phyloP scores from a whole-genome alignment of 331 rosid species.

The Malus hybrid region DNA sequence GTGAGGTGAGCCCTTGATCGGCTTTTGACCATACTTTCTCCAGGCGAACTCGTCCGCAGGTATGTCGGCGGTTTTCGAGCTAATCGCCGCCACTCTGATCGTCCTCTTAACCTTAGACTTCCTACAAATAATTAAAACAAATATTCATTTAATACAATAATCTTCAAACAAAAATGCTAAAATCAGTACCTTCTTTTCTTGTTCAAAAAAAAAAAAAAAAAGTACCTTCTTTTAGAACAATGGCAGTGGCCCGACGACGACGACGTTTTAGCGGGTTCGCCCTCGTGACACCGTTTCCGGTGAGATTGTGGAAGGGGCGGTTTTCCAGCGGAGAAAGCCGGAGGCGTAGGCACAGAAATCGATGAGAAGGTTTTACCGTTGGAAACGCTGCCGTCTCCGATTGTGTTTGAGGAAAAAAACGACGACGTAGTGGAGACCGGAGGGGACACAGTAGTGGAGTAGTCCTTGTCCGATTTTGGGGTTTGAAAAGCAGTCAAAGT shows the following conservation, averaged over 20 bases:
- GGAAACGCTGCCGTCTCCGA: conserved; percentile 73
- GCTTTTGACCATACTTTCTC: conserved; percentile 93
- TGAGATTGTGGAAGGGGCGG: conserved; percentile 66
- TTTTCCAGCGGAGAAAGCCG: conserved; percentile 29
- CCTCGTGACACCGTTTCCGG: conserved; percentile 50
- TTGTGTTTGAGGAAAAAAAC: conserved; percentile 52
- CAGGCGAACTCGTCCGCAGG: conserved; percentile 74
- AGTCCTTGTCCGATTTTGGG: conserved; percentile 7
- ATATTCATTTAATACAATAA: neutral
- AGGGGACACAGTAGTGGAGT: conserved; percentile 26
- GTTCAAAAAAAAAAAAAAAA: too few species aligned
- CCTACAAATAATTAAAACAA: conserved; percentile 13
- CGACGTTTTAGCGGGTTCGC: conserved; percentile 19
- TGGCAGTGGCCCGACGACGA: conserved; percentile 50
- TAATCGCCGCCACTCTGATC: conserved; percentile 59
- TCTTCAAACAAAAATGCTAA: neutral
- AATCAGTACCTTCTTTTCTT: too few species aligned
- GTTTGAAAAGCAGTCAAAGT: conserved; percentile 8
- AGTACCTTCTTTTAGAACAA: conserved; percentile 77
- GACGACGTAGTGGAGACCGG: conserved; percentile 61
- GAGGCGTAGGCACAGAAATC: conserved; percentile 17
- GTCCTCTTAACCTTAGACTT: conserved; percentile 47
- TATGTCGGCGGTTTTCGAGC: conserved; percentile 66
- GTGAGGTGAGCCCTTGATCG: conserved; percentile 76
- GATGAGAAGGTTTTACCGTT: conserved; percentile 44